Base-by-base conservation (phyloP, 2,329 filamentous ascomycete genomes). In the Trichoderma koningiopsis region DNA sequence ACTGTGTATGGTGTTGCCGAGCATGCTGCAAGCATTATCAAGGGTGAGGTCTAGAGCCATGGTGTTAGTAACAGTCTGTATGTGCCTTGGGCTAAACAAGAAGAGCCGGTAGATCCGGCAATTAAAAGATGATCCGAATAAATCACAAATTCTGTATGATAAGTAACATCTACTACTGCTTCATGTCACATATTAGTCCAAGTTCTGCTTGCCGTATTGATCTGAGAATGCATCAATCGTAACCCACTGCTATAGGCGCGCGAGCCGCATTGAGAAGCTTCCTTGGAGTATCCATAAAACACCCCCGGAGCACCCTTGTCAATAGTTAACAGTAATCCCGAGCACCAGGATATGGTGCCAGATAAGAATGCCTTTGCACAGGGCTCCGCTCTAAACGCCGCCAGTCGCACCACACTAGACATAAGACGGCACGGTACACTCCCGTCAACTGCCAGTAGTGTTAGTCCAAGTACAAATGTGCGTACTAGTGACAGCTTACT, bases 1-100 rank as follows among this genome's bases (percentile, higher is more conserved):
- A 55, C 60, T 37, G 69, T 70, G 29, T 70, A 70, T 63, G 69
- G 57, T 8, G 24, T 70, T 10, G 69, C 69, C 4, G 69, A 69
- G 52, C 56, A 59, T 31, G 69, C 69, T 7, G 70, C 70, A 3
- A 37, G 61, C 27, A 71, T 70, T 7, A 67, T 71, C 53, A 67
- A 67, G 53, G 24, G 61, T 16, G 47, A 22, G 16, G 8, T 61
- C 31, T 61, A 31, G 24, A 29, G 11, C 8, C 29, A 1, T 24
- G 8, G 16, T 19, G 13, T n/a, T 49, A 40, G 27, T 31, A 11
- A 19, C 3, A n/a, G 6, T 43, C 6, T n/a, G 16, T 43, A 8
- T 19, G 40, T 43, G 8, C 31, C 31, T 33, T 8, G 40, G 40
- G 5, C 7, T n/a, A 43, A n/a, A 24, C n/a, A 24, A 11, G 47